phyloP scores from a whole-genome alignment of 352 stramenopile species.

The Thraustochytrium sp. region DNA sequence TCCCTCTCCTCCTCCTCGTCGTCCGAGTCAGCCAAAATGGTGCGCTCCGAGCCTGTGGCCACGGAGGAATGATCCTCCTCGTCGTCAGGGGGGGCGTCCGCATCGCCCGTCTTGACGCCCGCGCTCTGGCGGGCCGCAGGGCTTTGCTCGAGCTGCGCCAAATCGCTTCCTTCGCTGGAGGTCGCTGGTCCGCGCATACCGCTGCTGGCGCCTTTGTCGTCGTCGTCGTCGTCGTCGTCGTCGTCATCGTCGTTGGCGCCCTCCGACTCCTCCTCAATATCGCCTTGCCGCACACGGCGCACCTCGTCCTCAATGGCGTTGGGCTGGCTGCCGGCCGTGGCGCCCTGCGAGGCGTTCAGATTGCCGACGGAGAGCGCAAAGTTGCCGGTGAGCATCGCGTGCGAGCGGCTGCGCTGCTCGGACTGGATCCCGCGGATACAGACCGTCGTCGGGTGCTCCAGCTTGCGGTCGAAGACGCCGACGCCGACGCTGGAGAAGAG shows the following conservation, averaged over 20 bases:
- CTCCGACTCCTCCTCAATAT: not conserved
- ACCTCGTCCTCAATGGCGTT: not conserved
- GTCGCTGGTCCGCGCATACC: not conserved
- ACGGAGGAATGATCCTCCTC: too few species aligned
- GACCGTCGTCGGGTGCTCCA: not conserved
- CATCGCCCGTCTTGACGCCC: too few species aligned
- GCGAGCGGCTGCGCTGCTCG: not conserved
- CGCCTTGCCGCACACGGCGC: not conserved
- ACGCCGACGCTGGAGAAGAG: not conserved
- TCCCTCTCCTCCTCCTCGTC: too few species aligned
- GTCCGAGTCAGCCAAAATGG: too few species aligned
- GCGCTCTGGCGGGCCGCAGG: too few species aligned
- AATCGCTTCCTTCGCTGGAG: too few species aligned
- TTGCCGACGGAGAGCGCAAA: conserved; percentile 7
- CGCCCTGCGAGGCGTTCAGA: not conserved
- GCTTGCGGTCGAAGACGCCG: not conserved
- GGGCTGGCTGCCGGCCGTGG: not conserved
- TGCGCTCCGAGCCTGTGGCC: too few species aligned
- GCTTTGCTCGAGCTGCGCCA: too few species aligned
- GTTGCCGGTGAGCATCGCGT: not conserved
- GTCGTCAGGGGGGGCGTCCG: too few species aligned
- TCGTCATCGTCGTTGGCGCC: not conserved
- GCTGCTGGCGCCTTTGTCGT: not conserved
- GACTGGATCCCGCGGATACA: not conserved
- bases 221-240: not conserved